Percentiles rank a stretch among this genome's conserved stretches.
Conservation (phyloP, 305 asterid species). For the Rubia peregrina region DNA sequence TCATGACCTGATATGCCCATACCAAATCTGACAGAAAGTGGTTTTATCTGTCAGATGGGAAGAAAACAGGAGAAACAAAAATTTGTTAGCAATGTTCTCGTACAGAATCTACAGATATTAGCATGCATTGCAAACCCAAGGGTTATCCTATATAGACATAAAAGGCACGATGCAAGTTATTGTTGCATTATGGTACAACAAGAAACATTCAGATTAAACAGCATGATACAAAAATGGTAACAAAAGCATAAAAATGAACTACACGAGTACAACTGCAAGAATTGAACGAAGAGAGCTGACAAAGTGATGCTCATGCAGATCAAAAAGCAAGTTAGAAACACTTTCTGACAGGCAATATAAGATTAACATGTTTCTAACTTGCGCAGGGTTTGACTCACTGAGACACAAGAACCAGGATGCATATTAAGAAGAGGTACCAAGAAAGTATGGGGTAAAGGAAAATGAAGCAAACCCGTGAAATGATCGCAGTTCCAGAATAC, state of each 20-base stretch:
- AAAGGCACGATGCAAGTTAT: no score
- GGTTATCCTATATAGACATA: not conserved
- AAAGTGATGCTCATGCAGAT: not conserved
- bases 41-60: conserved; percentile 57
- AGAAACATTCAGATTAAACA: not conserved
- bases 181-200: not conserved
- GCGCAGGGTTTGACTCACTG: not conserved
- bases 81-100: conserved; percentile 8
- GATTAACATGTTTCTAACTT: not conserved
- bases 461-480: conserved; percentile 60
- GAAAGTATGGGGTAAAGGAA: conserved; percentile 13
- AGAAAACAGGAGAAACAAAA: conserved; percentile 12
- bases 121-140: not conserved
- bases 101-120: not conserved
- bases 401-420: not conserved
- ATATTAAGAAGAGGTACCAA: not conserved
- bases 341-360: not conserved
- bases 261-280: not conserved
- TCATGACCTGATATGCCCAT: conserved; percentile 85
- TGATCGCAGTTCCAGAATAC: conserved; percentile 88
- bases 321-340: not conserved
- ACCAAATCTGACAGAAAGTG: conserved; percentile 80
- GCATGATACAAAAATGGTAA: not conserved
- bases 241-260: not conserved
- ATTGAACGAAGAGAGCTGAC: not conserved